Evolutionary conservation across 495 filamentous ascomycete genomes (phyloP), one percentile per base, ranked within the genome.

Genomic region (Margaritispora aquatica): DNA sequence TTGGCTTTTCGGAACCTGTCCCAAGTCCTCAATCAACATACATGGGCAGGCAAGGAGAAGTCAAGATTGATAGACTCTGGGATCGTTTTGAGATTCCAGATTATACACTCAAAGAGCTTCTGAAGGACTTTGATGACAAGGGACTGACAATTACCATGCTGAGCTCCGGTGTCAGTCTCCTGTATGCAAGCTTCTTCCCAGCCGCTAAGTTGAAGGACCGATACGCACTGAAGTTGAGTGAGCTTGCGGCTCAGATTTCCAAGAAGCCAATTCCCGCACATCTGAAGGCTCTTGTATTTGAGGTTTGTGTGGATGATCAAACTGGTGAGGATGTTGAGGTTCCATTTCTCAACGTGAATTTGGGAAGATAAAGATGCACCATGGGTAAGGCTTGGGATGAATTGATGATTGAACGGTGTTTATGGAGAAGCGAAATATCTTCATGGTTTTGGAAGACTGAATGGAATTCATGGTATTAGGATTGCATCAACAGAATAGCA

Each of bases 111-210:
- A 77, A 80, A 66, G 84, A 97, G 66, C 88, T 99, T 66, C 69
- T 99, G 8, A 81, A 88, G 41, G 71, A 89, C 65, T 97, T 99
- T 69, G 76, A 86, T 60, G 75, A 81, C 57, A 85, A 87, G 65
- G 95, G 95, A 7, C 75, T 99, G 58, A 78, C 81, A 41, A 87
- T 97, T 60, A 87, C 82, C 49, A 97, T 97, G 95, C 76, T 99
- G 57, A 96, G 90, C 79, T 96, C 90, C 13, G 95, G 93, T 1
- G 94, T 97, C 55, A 96, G 90, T 70, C 74, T 99, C 64, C 78
- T 99, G n/a, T 99, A 96, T 70, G 93, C 93, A 53, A 87, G 84
- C 71, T 99, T 97, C 83, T 96, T 94, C 73, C 86, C 88, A n/a
- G 80, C 84, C 0, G 79, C 81, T 8, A 99, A 97, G 78, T 73